Base-by-base conservation (phyloP, 352 stramenopile genomes). In the Phytopythium sindhum region DNA sequence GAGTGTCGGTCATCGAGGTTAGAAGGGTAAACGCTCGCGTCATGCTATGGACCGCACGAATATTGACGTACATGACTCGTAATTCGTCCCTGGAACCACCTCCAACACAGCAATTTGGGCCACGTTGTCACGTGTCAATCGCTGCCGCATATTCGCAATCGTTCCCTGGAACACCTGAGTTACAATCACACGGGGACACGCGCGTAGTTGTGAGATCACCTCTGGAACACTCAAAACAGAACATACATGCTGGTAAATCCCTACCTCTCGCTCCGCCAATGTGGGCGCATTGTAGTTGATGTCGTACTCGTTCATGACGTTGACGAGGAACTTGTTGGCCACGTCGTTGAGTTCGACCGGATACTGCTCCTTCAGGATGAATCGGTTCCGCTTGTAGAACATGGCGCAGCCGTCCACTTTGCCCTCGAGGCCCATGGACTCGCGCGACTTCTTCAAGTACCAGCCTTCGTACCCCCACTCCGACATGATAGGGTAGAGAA, bases 381-480 rank as follows among this genome's bases (percentile, higher is more conserved):
- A 94, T 11, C 84, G 81, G 35, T 86, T 93, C 29, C 91, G 77
- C 68, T 98, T 97, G 95, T 98, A 99, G 68, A 99, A 99, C 6
- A 99, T 78, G 7, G 97, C 97, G 75, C 97, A 99, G 28, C 98
- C 98, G 67, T 99, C 98, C 31, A 98, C 90, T 75, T 99, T 99
- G 52, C 97, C 97, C 57, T 97, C 93, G 39, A 98, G 69, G 21
- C 97, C 97, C 96, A 99, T 99, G 7, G 91, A 91, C 65, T 99
- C 94, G 31, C 97, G 86, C 12, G 96, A 99, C 78, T 99, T 99
- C 73, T 99, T 96, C 68, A 99, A 95, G 76, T 98, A 99, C 63
- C 98, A 92, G 48, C 96, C 97, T 72, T 99, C 96, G 65, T 99
- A 99, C 3, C 97, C 97, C 69, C 84, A 89, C 41, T 98, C 90